Conservation (phyloP, 2,329 filamentous ascomycete species). For the Aphanocladium album region DNA sequence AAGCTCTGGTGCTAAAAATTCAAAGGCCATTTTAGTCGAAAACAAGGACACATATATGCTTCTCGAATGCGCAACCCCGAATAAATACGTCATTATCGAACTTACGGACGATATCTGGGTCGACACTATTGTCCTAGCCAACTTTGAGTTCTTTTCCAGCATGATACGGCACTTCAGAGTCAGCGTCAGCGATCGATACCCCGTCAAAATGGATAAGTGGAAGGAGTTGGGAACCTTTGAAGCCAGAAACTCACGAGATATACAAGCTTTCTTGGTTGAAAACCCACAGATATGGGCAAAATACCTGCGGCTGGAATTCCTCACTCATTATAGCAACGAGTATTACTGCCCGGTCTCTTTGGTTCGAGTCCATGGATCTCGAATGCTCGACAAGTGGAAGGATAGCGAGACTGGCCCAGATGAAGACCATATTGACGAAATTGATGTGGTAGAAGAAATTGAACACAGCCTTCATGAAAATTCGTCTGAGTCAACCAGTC, state of each 20-base stretch:
- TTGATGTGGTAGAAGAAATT: slow-evolving; percentile 18
- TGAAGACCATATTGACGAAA: slow-evolving; percentile 50
- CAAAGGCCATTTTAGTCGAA: slow-evolving; percentile 84
- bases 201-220: slow-evolving; percentile 89
- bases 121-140: slow-evolving; percentile 94
- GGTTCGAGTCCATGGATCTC: slow-evolving; percentile 87
- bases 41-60: slow-evolving; percentile 99
- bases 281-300: slow-evolving; percentile 95
- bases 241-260: slow-evolving; percentile 84
- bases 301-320: slow-evolving; percentile 85
- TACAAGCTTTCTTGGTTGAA: slow-evolving; percentile 90
- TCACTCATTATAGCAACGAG: slow-evolving; percentile 92
- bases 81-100: slow-evolving; percentile 94
- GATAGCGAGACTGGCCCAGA: slow-evolving; percentile 67
- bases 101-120: slow-evolving; percentile 82
- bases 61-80: slow-evolving; percentile 77
- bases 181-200: slow-evolving; percentile 91
- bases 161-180: slow-evolving; percentile 89
- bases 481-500: neutral
- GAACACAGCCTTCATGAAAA: neutral
- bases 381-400: slow-evolving; percentile 91
- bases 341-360: slow-evolving; percentile 94
- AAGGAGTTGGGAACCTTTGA: slow-evolving; percentile 82
- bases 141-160: slow-evolving; percentile 98
- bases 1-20: slow-evolving; percentile 78